Evolutionary conservation across 2,329 filamentous ascomycete genomes (phyloP).

Genomic region (Talaromyces sp.): DNA sequence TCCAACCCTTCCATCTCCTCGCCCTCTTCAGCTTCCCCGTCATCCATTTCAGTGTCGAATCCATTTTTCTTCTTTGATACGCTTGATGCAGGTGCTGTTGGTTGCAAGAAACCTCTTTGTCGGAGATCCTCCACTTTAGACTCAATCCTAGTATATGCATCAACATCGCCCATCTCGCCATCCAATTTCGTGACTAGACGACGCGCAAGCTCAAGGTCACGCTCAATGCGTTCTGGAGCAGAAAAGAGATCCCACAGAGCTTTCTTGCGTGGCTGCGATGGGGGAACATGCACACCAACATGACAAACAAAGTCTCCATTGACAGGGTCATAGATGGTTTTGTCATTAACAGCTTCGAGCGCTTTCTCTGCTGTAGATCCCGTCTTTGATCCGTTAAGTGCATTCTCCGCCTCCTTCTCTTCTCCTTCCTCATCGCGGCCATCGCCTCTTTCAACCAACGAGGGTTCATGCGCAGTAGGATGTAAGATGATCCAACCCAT

Average conservation of each 20-base stretch:
- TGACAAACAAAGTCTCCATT: conserved; percentile 97
- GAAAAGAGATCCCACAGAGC: conserved; percentile 96
- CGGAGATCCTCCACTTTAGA: conserved; percentile 80
- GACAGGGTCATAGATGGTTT: conserved; percentile 91
- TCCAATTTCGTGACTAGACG: conserved; percentile 83
- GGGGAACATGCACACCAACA: conserved; percentile 91
- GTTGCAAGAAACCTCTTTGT: conserved; percentile 71
- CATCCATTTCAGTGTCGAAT: conserved; percentile 22
- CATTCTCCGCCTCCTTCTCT: conserved; percentile 44
- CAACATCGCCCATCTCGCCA: conserved; percentile 73
- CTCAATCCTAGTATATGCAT: conserved; percentile 77
- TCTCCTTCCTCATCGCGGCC: conserved; percentile 65
- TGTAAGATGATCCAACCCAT: conserved; percentile 99
- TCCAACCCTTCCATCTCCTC: conserved; percentile 70
- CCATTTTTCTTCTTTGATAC: conserved; percentile 53
- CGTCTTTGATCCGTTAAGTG: conserved; percentile 31
- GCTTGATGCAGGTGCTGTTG: conserved; percentile 47
- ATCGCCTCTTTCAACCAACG: conserved; percentile 68
- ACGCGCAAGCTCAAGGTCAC: conserved; percentile 78
- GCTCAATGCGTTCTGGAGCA: conserved; percentile 85
- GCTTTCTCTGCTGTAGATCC: conserved; percentile 72
- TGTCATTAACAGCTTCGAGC: conserved; percentile 91
- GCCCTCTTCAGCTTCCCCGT: conserved; percentile 67
- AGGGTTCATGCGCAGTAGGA: conserved; percentile 65
- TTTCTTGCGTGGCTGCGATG: conserved; percentile 82